phyloP scores from a whole-genome alignment of 2,329 filamentous ascomycete species.

The Chrysoporthe austroafricana region DNA sequence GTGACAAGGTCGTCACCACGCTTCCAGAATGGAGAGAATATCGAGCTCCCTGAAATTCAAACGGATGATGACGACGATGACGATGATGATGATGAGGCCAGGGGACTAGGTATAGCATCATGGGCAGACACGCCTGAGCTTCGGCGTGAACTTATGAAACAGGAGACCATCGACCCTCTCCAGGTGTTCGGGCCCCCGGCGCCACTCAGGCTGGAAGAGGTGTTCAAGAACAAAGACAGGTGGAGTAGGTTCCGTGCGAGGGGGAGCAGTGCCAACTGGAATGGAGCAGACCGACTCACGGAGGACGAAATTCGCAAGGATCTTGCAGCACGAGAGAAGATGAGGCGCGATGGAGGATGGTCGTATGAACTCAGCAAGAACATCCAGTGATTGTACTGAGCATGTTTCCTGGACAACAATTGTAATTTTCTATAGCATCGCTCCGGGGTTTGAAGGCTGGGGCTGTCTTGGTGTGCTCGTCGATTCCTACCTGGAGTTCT shows the following conservation, averaged over 20 bases:
- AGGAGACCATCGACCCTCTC: constrained; percentile 85
- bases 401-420: background rate
- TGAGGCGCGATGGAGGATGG: constrained; percentile 86
- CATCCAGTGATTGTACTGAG: constrained; percentile 40
- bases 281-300: constrained; percentile 77
- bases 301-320: constrained; percentile 86
- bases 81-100: constrained; percentile 60
- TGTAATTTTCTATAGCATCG: constrained; percentile 14
- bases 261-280: constrained; percentile 96
- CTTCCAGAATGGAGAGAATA: constrained; percentile 86
- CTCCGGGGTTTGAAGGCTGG: constrained; percentile 16
- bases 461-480: constrained; percentile 11
- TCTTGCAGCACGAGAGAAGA: constrained; percentile 74
- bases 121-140: constrained; percentile 93
- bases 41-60: constrained; percentile 91
- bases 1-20: constrained; percentile 73
- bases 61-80: constrained; percentile 93
- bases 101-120: constrained; percentile 63
- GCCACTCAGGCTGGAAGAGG: constrained; percentile 92
- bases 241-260: constrained; percentile 87
- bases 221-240: constrained; percentile 88
- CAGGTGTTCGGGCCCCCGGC: constrained; percentile 86
- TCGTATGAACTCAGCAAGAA: constrained; percentile 65
- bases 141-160: constrained; percentile 72
- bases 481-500: background rate